Evolutionary conservation across 805 yeast species (phyloP), one percentile per base, ranked within the genome.

Genomic region (Komagataella mondaviorum): DNA sequence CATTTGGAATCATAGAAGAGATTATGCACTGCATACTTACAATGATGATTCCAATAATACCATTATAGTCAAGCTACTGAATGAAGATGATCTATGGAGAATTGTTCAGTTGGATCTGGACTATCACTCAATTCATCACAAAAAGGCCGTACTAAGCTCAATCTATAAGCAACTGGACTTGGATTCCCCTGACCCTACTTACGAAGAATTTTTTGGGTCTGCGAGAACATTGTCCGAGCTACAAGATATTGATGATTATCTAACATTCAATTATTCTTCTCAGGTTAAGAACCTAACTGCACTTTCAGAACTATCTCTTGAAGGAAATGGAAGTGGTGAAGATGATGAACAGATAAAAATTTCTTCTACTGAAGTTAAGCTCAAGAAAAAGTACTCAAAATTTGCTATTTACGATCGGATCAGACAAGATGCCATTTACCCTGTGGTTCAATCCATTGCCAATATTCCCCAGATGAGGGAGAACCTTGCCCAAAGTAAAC

Each of bases 1-100:
- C 60, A 89, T 93, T 54, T 89, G 96, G 86, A 85, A 89, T 23
- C 96, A 89, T 63, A 85, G 98, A 64, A 86, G 95, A 67, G 98
- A 93, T 66, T 88, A 86, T 62, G 71, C 88, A 17, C 69, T 86
- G 54, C 72, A 72, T 58, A 76, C 87, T 7, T 74, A 74, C 46
- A 78, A 78, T 44, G 63, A 64, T 14, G 65, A 64, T 44, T 70
- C 65, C 14, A 75, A 72, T 45, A 72, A 78, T 20, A 57, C 55
- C 49, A 78, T 77, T 10, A 20, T 44, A 20, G 77, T 71, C 55
- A 77, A 76, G 55, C 64, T 82, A 48, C 68, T 86, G 52, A 77
- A 72, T 51, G 95, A 85, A 67, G 90, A 88, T 66, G 97, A 90
- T 63, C 71, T 93, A 54, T 93, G 99, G 99, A 78, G 90, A 61